Conservation (phyloP, 2,329 filamentous ascomycete species). For the Bipolaris victoriae region DNA sequence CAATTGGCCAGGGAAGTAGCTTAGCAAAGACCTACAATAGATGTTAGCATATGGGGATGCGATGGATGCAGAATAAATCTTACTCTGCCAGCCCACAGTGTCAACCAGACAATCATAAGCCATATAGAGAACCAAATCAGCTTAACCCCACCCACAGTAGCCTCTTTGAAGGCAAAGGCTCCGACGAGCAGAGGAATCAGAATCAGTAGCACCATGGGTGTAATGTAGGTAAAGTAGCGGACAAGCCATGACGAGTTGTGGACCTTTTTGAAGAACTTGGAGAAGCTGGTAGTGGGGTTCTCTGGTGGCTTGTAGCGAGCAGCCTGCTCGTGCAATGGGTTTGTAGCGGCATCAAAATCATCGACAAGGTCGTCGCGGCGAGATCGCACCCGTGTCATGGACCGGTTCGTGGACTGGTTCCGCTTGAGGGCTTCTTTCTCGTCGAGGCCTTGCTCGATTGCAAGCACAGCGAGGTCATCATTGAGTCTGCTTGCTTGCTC, state of each 20-base stretch:
- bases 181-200: constrained; percentile 73
- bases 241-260: constrained; percentile 70
- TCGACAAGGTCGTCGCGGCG: constrained; percentile 64
- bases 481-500: constrained; percentile 67
- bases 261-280: constrained; percentile 68
- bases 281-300: constrained; percentile 66
- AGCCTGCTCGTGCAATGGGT: constrained; percentile 71
- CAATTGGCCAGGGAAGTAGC: constrained; percentile 66
- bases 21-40: constrained; percentile 64
- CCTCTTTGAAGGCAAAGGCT: constrained; percentile 62
- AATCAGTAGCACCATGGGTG: constrained; percentile 67
- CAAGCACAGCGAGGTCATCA: constrained; percentile 69
- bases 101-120: constrained; percentile 92
- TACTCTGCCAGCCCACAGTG: constrained; percentile 77
- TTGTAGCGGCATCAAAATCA: constrained; percentile 71
- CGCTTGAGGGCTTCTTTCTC: constrained; percentile 49
- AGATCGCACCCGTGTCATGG: constrained; percentile 60
- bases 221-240: constrained; percentile 74
- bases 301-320: constrained; percentile 69
- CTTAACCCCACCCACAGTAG: constrained; percentile 74
- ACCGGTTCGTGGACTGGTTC: constrained; percentile 47
- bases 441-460: constrained; percentile 67
- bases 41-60: constrained; percentile 12
- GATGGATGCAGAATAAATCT: constrained; percentile 20
- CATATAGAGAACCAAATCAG: constrained; percentile 94